Conservation (phyloP, 345 rosid genomes). For the Boechera stricta region DNA sequence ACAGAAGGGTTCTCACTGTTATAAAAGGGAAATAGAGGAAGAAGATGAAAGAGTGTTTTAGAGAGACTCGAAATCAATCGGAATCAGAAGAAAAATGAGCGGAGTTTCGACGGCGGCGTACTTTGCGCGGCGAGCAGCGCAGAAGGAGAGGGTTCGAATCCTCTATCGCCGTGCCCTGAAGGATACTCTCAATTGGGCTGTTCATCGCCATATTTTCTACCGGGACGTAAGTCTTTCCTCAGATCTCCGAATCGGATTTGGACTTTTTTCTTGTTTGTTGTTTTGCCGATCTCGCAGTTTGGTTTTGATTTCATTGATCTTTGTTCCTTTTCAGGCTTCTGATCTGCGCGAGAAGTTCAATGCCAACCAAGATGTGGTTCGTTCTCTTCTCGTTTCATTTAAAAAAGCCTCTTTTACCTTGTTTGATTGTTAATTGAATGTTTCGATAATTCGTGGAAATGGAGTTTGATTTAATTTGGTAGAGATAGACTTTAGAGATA, state of each 20-base stretch:
- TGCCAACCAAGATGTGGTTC: slow-evolving; percentile 82
- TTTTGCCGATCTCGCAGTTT: slow-evolving; percentile 10
- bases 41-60: not conserved
- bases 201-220: slow-evolving; percentile 94
- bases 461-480: not conserved
- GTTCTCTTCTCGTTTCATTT: slow-evolving; percentile 38
- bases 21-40: slow-evolving; percentile 20
- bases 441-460: not conserved
- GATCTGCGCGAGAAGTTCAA: slow-evolving; percentile 84
- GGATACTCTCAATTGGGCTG: slow-evolving; percentile 97
- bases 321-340: slow-evolving; percentile 59
- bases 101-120: slow-evolving; percentile 69
- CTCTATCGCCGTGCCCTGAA: slow-evolving; percentile 94
- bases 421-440: not conserved
- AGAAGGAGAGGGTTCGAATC: slow-evolving; percentile 89
- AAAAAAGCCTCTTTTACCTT: not conserved
- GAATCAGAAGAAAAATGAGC: slow-evolving; percentile 57
- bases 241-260: slow-evolving; percentile 29
- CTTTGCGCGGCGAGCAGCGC: slow-evolving; percentile 82
- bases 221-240: slow-evolving; percentile 56
- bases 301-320: slow-evolving; percentile 3
- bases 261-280: not conserved
- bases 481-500: not conserved
- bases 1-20: slow-evolving; percentile 20
- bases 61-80: slow-evolving; percentile 34